Evolutionary conservation across 768 basidiomycete species (phyloP).

Genomic region (Amanita phalloides): DNA sequence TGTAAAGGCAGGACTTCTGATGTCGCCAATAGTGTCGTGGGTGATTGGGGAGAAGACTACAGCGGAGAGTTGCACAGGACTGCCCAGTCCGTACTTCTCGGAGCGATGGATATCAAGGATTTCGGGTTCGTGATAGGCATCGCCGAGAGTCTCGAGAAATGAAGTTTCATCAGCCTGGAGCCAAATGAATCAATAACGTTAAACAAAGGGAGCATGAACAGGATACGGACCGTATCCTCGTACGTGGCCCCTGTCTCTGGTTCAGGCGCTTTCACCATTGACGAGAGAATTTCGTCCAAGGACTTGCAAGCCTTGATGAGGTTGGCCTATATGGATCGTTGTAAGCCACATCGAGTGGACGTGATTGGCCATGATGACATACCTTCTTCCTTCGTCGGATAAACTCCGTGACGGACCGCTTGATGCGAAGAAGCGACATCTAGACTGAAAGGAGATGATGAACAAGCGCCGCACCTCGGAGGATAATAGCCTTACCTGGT

Average conservation of each 20-base stretch:
- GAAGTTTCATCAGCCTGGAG: neutral
- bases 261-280: neutral
- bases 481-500: neutral
- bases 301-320: neutral
- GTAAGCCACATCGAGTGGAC: neutral
- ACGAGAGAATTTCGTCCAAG: neutral
- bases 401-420: slow-evolving; percentile 5
- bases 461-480: neutral
- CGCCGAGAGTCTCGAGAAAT: neutral
- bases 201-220: neutral
- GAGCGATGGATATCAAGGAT: slow-evolving; percentile 1
- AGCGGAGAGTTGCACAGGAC: neutral
- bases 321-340: neutral
- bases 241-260: neutral
- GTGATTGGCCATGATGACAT: neutral
- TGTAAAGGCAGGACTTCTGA: neutral
- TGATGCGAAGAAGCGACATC: slow-evolving; percentile 3
- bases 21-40: neutral
- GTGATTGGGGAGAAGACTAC: neutral
- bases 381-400: slow-evolving; percentile 5
- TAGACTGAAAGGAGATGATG: neutral
- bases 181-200: neutral
- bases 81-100: neutral
- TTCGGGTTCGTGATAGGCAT: slow-evolving; percentile 3
- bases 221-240: neutral